A percentile compares a stretch with the other conserved stretches of the same genome.
phyloP scores from a whole-genome alignment of 2,329 filamentous ascomycete species.

The Neofusicoccum sp. region DNA sequence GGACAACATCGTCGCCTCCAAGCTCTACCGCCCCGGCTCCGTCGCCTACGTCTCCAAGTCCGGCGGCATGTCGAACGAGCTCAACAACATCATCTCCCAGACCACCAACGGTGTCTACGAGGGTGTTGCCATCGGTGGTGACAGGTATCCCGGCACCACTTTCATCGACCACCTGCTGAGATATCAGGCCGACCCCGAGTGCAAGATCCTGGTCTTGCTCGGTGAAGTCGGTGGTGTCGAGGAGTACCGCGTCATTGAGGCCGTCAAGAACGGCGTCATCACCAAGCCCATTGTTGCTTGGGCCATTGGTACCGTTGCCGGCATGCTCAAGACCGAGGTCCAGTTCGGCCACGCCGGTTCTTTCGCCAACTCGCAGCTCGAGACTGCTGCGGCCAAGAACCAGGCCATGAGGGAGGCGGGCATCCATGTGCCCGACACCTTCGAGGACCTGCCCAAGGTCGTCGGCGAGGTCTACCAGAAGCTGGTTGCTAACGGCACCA shows the following conservation, averaged over 20 bases:
- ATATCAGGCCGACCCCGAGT: constrained; percentile 94
- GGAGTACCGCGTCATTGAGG: constrained; percentile 99
- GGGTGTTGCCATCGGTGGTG: constrained; percentile 98
- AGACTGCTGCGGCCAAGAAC: constrained; percentile 97
- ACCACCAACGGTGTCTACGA: constrained; percentile 98
- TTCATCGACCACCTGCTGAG: constrained; percentile 98
- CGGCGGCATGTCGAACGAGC: constrained; percentile 99
- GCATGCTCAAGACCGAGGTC: constrained; percentile 99
- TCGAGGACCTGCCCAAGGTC: constrained; percentile 83
- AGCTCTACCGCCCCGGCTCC: constrained; percentile 98
- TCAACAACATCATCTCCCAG: constrained; percentile 98
- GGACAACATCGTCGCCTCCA: constrained; percentile 99
- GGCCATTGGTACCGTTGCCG: constrained; percentile 98
- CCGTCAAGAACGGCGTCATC: constrained; percentile 89
- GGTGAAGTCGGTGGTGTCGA: constrained; percentile 99
- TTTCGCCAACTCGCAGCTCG: constrained; percentile 98
- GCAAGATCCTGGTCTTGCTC: constrained; percentile 94
- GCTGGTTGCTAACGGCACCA: constrained; percentile 78
- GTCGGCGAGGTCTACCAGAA: constrained; percentile 84
- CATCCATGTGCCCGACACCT: constrained; percentile 91
- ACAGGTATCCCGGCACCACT: constrained; percentile 96
- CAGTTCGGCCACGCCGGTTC: constrained; percentile 99
- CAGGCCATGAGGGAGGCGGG: constrained; percentile 93
- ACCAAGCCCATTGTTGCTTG: constrained; percentile 99
- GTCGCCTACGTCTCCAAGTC: constrained; percentile 99